Conservation (phyloP, 805 yeast genomes). For the Tetrapisispora iriomotensis region DNA sequence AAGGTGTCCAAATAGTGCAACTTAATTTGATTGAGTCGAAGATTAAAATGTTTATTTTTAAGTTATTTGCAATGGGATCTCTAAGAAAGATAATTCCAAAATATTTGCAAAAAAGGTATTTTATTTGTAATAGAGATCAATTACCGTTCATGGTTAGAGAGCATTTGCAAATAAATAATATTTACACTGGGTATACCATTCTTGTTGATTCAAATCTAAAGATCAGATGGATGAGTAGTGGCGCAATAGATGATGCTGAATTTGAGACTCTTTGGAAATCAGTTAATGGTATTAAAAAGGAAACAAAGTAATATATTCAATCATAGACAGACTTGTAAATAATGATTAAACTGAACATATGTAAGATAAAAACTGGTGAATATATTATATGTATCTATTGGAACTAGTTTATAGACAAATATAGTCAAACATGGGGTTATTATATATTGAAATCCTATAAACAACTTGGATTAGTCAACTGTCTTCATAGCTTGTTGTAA, state of each 20-base stretch:
- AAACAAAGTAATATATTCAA: no score
- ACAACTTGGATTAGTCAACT: constrained; percentile 7
- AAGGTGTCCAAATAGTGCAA: constrained; percentile 57
- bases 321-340: no score
- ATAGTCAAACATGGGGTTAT: no score
- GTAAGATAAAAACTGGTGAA: constrained; percentile 1
- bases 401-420: neutral
- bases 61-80: constrained; percentile 35
- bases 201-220: constrained; percentile 63
- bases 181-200: constrained; percentile 75
- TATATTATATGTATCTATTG: neutral
- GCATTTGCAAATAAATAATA: constrained; percentile 55
- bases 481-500: constrained; percentile 31
- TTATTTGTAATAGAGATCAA: constrained; percentile 52
- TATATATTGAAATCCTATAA: constrained; percentile 4
- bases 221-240: constrained; percentile 89
- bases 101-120: constrained; percentile 46
- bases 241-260: constrained; percentile 65
- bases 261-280: constrained; percentile 48
- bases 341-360: no score
- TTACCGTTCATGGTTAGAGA: constrained; percentile 50
- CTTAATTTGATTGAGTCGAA: constrained; percentile 65
- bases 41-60: constrained; percentile 56
- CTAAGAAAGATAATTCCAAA: constrained; percentile 38
- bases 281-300: constrained; percentile 49